Evolutionary conservation across 169 alveolate genomes (phyloP).

Genomic region (Babesia sp.): DNA sequence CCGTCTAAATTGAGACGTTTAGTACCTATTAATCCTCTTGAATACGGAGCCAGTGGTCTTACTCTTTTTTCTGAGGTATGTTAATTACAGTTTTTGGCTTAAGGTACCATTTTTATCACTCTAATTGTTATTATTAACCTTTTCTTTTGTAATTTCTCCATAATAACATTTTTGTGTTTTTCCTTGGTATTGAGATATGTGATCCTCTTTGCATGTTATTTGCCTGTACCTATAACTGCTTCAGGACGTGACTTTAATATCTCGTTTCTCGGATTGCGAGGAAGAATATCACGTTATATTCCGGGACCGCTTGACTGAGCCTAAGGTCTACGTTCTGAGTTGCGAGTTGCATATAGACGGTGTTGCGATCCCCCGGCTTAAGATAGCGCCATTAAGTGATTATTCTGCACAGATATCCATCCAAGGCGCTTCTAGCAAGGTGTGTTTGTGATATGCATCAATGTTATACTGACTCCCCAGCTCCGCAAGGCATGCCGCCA

Average conservation of each 20-base stretch:
- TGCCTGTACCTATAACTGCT: background rate
- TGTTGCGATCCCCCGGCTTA: constrained; percentile 23
- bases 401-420: constrained; percentile 21
- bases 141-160: no score
- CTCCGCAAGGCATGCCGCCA: constrained; percentile 51
- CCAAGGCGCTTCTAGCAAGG: constrained; percentile 54
- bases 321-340: constrained; percentile 26
- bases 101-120: no score
- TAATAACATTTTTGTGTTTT: no score
- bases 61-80: constrained; percentile 54
- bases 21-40: constrained; percentile 52
- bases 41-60: constrained; percentile 45
- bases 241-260: constrained; percentile 5
- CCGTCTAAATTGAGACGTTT: constrained; percentile 35
- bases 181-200: no score
- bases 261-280: constrained; percentile 34
- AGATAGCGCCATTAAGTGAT: constrained; percentile 7
- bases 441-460: background rate
- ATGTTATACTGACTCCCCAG: constrained; percentile 1
- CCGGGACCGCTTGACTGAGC: constrained; percentile 37
- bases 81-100: no score
- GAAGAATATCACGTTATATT: constrained; percentile 50
- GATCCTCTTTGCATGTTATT: no score
- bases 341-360: constrained; percentile 58
- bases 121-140: no score